A percentile compares a stretch with the other conserved stretches of the same genome.
These are phyloP conservation scores for Backusella westeae DNA, from an alignment of 192 early-diverging fungal species.

Conservation along the genomic window DNA sequence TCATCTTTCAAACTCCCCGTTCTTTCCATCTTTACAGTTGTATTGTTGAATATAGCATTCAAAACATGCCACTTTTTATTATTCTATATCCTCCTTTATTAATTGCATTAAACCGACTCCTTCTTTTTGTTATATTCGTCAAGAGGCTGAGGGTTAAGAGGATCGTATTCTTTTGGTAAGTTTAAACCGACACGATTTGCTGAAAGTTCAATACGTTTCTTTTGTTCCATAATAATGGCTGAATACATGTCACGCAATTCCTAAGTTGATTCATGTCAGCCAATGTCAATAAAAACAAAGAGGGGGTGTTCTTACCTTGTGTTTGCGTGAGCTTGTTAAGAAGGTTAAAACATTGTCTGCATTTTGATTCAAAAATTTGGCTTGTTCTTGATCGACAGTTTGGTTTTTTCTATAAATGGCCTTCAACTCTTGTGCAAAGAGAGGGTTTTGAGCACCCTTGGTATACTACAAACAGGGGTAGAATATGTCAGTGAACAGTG, in stretches of 20 bases:
- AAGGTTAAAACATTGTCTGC: conserved; percentile 32
- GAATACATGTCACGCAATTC: conserved; percentile 27
- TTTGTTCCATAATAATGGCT: conserved; percentile 33
- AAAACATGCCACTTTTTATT: too few species aligned
- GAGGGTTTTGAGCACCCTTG: conserved; percentile 27
- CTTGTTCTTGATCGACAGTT: conserved; percentile 14
- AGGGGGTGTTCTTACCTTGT: conserved; percentile 19
- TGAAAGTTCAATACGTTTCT: conserved; percentile 33
- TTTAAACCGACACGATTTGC: conserved; percentile 37
- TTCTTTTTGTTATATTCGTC: not conserved
- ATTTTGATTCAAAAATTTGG: conserved; percentile 17
- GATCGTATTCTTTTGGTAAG: conserved; percentile 30
- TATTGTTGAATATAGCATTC: too few species aligned
- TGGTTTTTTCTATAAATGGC: conserved; percentile 18
- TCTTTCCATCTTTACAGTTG: too few species aligned
- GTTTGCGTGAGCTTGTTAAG: conserved; percentile 26
- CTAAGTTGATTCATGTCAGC: not conserved
- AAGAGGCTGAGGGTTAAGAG: conserved; percentile 18
- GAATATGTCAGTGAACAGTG: not conserved
- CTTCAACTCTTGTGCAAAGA: conserved; percentile 26
- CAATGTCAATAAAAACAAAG: not conserved
- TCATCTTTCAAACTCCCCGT: too few species aligned
- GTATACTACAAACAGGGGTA: conserved; percentile 26
- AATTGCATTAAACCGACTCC: too few species aligned
- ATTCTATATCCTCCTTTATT: too few species aligned